phyloP scores from a whole-genome alignment of 805 yeast genomes.

The Jamesozyma hellenica region DNA sequence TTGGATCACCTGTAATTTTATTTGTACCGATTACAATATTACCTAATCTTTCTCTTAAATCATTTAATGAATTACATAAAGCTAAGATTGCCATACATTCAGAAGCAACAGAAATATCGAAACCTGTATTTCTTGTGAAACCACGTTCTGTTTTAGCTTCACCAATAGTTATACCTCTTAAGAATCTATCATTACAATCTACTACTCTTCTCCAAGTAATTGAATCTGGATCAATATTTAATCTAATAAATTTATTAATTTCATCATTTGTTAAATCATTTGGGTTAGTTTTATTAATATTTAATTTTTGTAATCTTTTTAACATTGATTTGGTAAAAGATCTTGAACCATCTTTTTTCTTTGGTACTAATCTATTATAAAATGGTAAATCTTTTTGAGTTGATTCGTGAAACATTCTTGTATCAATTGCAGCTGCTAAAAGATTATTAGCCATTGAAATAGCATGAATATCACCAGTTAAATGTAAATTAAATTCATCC shows the following conservation, averaged over 20 bases:
- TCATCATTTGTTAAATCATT: constrained; percentile 65
- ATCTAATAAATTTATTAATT: constrained; percentile 49
- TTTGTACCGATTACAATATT: constrained; percentile 66
- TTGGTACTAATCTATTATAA: constrained; percentile 64
- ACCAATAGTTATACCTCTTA: constrained; percentile 70
- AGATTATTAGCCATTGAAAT: constrained; percentile 74
- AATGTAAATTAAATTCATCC: constrained; percentile 97
- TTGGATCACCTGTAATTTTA: constrained; percentile 50
- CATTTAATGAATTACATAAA: constrained; percentile 55
- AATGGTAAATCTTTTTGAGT: constrained; percentile 66
- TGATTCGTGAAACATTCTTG: constrained; percentile 74
- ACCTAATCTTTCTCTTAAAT: constrained; percentile 67
- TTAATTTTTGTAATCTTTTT: constrained; percentile 55
- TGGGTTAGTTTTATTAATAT: constrained; percentile 61
- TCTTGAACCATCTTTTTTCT: constrained; percentile 56
- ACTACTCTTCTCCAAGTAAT: constrained; percentile 79
- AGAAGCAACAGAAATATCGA: constrained; percentile 77
- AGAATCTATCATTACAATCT: constrained; percentile 72
- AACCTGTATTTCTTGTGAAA: constrained; percentile 60
- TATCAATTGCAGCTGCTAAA: constrained; percentile 77
- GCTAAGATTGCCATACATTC: constrained; percentile 84
- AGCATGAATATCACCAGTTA: constrained; percentile 91
- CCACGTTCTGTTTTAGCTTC: constrained; percentile 78
- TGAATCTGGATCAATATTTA: constrained; percentile 69
- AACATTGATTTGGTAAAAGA: constrained; percentile 59